Evolutionary conservation across 2,329 filamentous ascomycete species (phyloP).

Genomic region (Cadophora gregata): DNA sequence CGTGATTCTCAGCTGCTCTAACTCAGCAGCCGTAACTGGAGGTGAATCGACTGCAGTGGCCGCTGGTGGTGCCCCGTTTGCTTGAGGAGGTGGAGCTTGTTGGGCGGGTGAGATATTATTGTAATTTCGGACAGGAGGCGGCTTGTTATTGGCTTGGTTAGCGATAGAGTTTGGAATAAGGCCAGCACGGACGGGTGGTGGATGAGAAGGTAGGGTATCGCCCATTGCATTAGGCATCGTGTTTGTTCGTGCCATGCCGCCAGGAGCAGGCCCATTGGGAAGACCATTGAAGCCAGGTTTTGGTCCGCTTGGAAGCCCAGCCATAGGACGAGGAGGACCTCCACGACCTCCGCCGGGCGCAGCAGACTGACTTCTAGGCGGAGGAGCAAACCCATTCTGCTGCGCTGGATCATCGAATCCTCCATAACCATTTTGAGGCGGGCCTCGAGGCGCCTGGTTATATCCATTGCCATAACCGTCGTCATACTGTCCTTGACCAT

Average conservation of each 20-base stretch:
- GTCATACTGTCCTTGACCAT: slow-evolving; percentile 40
- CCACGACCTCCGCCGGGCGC: slow-evolving; percentile 32
- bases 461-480: slow-evolving; percentile 39
- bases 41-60: slow-evolving; percentile 24
- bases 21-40: slow-evolving; percentile 74
- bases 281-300: slow-evolving; percentile 31
- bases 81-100: slow-evolving; percentile 19
- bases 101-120: slow-evolving; percentile 36
- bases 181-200: slow-evolving; percentile 67
- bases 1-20: slow-evolving; percentile 73
- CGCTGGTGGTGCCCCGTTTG: slow-evolving; percentile 17
- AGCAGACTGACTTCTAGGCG: slow-evolving; percentile 40
- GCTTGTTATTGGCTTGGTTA: slow-evolving; percentile 59
- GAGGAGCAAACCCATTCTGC: slow-evolving; percentile 37
- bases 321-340: slow-evolving; percentile 26
- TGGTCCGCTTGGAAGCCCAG: slow-evolving; percentile 31
- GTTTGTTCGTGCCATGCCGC: slow-evolving; percentile 30
- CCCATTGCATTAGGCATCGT: slow-evolving; percentile 33
- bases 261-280: slow-evolving; percentile 36
- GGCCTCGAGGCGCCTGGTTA: slow-evolving; percentile 26
- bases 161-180: slow-evolving; percentile 64
- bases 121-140: slow-evolving; percentile 55
- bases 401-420: slow-evolving; percentile 30
- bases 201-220: slow-evolving; percentile 62
- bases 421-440: slow-evolving; percentile 32